Conservation (phyloP, 2,329 filamentous ascomycete genomes). For the Ceratocystiopsis minuta region DNA sequence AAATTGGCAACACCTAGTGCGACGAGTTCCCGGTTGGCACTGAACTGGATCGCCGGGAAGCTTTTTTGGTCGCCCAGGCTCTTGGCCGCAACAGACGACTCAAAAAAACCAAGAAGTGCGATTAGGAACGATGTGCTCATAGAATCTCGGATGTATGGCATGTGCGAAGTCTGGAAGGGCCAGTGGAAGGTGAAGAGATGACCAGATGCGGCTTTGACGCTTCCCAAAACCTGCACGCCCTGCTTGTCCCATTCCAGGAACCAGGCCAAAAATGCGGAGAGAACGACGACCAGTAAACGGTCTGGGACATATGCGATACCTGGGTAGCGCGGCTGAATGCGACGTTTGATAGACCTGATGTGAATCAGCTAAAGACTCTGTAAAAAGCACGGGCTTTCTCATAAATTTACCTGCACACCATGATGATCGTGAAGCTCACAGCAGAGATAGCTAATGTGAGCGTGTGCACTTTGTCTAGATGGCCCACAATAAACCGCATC, state of each 20-base stretch:
- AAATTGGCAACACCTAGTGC: slow-evolving; percentile 82
- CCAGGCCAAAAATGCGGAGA: slow-evolving; percentile 68
- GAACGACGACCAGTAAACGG: slow-evolving; percentile 71
- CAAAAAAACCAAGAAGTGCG: slow-evolving; percentile 91
- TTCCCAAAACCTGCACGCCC: slow-evolving; percentile 69
- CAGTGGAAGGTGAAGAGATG: slow-evolving; percentile 64
- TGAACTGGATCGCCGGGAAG: slow-evolving; percentile 65
- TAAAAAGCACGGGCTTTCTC: neutral
- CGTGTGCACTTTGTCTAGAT: slow-evolving; percentile 47
- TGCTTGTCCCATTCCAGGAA: slow-evolving; percentile 57
- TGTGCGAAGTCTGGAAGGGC: slow-evolving; percentile 59
- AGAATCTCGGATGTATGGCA: slow-evolving; percentile 68
- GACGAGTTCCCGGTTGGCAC: slow-evolving; percentile 82
- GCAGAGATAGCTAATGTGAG: slow-evolving; percentile 63
- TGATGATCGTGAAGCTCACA: slow-evolving; percentile 69
- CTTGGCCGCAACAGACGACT: slow-evolving; percentile 91
- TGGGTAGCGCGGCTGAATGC: slow-evolving; percentile 61
- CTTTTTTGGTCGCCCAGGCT: slow-evolving; percentile 54
- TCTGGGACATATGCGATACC: slow-evolving; percentile 79
- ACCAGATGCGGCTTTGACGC: slow-evolving; percentile 58
- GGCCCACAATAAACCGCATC: slow-evolving; percentile 55
- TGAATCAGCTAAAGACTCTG: neutral
- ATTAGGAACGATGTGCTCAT: slow-evolving; percentile 89
- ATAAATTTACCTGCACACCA: slow-evolving; percentile 56
- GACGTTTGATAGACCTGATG: slow-evolving; percentile 43